phyloP scores from a whole-genome alignment of 1,139 yeast species.

The Hemisphaericaspora xylanilytica region DNA sequence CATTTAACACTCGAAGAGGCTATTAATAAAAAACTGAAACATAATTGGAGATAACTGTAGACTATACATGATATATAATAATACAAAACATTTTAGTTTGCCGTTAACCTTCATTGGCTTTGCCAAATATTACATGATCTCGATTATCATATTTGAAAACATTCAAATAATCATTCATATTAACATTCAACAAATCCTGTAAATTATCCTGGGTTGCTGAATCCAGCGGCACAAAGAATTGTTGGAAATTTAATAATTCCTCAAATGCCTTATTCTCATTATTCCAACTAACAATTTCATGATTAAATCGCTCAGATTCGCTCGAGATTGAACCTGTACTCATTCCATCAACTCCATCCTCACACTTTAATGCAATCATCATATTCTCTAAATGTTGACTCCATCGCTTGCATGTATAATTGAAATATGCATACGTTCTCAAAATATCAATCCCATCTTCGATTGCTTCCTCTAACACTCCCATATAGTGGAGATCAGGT shows the following conservation, averaged over 20 bases:
- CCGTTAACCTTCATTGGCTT: no score
- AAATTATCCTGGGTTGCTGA: constrained; percentile 5
- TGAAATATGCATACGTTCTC: constrained; percentile 10
- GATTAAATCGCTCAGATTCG: constrained; percentile 12
- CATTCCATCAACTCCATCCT: background rate
- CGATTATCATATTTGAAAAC: constrained; percentile 11
- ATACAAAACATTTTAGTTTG: no score
- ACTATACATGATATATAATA: no score
- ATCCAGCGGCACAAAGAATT: constrained; percentile 11
- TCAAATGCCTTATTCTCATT: constrained; percentile 13
- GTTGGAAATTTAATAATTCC: constrained; percentile 15
- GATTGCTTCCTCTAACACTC: constrained; percentile 14
- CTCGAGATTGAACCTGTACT: constrained; percentile 6
- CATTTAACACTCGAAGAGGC: no score
- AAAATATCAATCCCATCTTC: constrained; percentile 12
- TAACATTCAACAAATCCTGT: constrained; percentile 7
- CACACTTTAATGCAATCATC: constrained; percentile 11
- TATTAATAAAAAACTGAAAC: no score
- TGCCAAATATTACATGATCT: constrained; percentile 10
- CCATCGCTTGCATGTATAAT: constrained; percentile 14
- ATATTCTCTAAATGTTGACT: constrained; percentile 13
- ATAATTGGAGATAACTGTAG: no score
- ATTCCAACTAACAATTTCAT: constrained; percentile 14
- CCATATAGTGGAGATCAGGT: constrained; percentile 14
- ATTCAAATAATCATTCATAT: constrained; percentile 6